Base-by-base conservation (phyloP, 441 rosid genomes). In the Gossypium trilobum region DNA sequence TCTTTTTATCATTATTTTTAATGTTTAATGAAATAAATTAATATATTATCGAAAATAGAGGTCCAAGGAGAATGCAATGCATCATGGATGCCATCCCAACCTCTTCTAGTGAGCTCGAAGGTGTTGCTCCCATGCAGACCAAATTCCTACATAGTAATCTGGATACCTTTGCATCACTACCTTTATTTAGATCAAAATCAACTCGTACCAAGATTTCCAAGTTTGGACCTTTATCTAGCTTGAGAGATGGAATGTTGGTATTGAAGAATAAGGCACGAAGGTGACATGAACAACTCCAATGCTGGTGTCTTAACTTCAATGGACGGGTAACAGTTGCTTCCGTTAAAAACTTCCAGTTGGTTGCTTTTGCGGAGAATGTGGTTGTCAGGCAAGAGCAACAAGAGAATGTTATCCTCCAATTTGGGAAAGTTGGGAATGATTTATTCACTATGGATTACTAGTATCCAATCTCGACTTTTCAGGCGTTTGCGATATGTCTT, bases 51-150 rank as follows among this genome's bases (percentile, higher is more conserved):
- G 58, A 71, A 74, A 67, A 62, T 82, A 92, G 99, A 78, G 99
- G 98, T 64, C 99, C 98, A 0, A 91, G 97, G 85, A 88, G 89
- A 82, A 95, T 95, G 97, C 93, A 88, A 14, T 95, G 99, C 72
- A 67, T 82, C 72, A 85, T 95, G 95, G 97, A 92, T 65, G 85
- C 88, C 19, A 95, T 95, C 59, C 96, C 97, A 44, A 87, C 87
- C 46, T 81, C 95, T 54, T 79, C 96, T 5, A 67, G 91, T 72
- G 90, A 84, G 77, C 93, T 91, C 14, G 95, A 90, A 70, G 99
- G 96, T 54, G 84, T 77, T 17, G 93, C 95, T 33, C 97, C 95
- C 1, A 90, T 91, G 16, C 99, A 87, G 80, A 87, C 87, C 0
- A 90, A 92, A 82, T 87, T 95, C 73, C 19, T 82, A 77, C 91